Percentiles rank a stretch among this genome's conserved stretches.
Evolutionary conservation across 371 early-diverging fungal species (phyloP).

Genomic region (Zopfochytrium polystomum): DNA sequence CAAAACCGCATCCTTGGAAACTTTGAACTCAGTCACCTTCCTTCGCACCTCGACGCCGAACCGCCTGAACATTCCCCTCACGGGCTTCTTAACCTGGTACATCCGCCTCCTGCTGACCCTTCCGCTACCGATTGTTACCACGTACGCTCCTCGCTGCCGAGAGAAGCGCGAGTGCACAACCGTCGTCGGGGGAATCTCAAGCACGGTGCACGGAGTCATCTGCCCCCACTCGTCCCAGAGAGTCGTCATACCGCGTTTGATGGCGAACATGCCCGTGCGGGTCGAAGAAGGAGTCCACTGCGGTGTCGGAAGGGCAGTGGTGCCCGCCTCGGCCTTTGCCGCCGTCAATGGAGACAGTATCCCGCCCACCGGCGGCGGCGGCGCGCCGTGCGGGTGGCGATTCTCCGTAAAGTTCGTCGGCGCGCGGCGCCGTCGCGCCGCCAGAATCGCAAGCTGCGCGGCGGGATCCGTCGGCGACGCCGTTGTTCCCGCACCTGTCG

Average conservation of each 20-base stretch:
- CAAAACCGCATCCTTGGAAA: constrained; percentile 80
- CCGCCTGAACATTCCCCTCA: constrained; percentile 67
- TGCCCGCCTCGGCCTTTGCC: constrained; percentile 27
- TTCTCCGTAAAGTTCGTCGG: background rate
- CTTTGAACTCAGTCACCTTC: constrained; percentile 76
- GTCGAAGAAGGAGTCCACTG: constrained; percentile 29
- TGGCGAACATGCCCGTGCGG: constrained; percentile 74
- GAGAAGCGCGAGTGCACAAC: constrained; percentile 42
- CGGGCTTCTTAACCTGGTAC: constrained; percentile 80
- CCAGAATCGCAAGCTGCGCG: background rate
- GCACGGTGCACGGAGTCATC: constrained; percentile 87
- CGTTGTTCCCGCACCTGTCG: too few species aligned
- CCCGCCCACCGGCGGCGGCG: constrained; percentile 5
- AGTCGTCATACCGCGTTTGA: constrained; percentile 91
- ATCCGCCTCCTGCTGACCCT: constrained; percentile 66
- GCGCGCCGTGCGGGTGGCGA: too few species aligned
- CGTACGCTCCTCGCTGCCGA: constrained; percentile 29
- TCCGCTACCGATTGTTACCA: constrained; percentile 79
- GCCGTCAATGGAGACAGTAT: constrained; percentile 14
- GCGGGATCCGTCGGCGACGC: background rate
- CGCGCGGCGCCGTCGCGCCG: background rate
- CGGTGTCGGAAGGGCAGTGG: constrained; percentile 17
- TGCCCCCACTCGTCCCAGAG: constrained; percentile 92
- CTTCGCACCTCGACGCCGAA: too few species aligned
- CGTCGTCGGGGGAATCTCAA: constrained; percentile 58